Evolutionary conservation across 305 asterid species (phyloP).

Genomic region (Solanum hybrid): DNA sequence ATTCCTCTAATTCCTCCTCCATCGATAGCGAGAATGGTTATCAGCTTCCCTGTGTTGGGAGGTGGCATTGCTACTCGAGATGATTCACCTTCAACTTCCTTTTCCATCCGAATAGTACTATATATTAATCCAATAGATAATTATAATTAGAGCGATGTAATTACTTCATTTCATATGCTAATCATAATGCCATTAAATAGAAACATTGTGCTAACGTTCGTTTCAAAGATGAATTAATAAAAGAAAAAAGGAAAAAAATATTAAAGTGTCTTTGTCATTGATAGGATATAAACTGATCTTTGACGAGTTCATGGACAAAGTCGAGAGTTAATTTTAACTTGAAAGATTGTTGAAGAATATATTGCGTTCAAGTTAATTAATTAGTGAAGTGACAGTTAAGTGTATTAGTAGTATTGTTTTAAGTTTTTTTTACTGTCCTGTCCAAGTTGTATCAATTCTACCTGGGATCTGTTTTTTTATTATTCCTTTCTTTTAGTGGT

Average conservation of each 20-base stretch:
- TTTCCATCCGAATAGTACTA: slow-evolving; percentile 11
- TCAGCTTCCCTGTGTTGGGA: slow-evolving; percentile 35
- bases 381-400: background rate
- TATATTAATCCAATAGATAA: background rate
- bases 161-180: background rate
- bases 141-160: background rate
- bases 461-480: background rate
- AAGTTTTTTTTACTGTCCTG: background rate
- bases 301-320: background rate
- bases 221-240: background rate
- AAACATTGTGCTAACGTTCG: background rate
- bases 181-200: background rate
- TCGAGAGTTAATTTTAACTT: background rate
- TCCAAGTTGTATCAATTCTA: background rate
- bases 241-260: background rate
- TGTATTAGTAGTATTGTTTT: background rate
- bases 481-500: background rate
- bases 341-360: background rate
- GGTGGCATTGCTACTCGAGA: slow-evolving; percentile 9
- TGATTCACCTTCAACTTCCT: background rate
- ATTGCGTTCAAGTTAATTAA: background rate
- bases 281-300: background rate
- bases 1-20: slow-evolving; percentile 73
- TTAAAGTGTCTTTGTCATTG: background rate
- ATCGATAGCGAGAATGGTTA: slow-evolving; percentile 49